Evolutionary conservation across 176 grass and related monocot species (phyloP), one percentile per base, ranked within the genome.

Genomic region (Panicum miliaceum): DNA sequence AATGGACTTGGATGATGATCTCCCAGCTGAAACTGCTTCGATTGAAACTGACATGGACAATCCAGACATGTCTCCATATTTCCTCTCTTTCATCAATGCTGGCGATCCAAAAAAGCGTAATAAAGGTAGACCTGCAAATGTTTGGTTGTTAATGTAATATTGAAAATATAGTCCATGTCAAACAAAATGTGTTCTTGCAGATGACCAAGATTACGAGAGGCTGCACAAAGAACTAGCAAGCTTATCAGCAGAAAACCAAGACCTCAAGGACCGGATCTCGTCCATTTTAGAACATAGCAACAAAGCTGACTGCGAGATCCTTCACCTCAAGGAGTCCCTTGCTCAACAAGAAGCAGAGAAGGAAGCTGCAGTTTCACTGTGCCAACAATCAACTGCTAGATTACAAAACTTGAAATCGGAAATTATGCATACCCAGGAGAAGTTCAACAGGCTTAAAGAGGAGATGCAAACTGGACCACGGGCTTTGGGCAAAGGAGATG

Each of bases 391-490:
- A 1, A 79, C 76, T 78, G 40, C 83, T 42, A 91, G 89, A 65
- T 80, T 95, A 80, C 70, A 84, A 56, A 90, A 81, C 63, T 82
- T 98, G 48, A 91, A 91, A 62, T 76, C 72, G 25, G 89, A 95
- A 62, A 90, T 98, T 75, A 89, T 86, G 82, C 61, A 77, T 75
- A 98, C 89, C 34, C 89, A 98, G 85, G 88, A 93, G 69, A 88
- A 95, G 60, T 90, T 98, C 76, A 91, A 80, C 52, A 92, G 61
- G 73, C 84, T 98, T 59, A 93, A 93, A 83, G 87, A 95, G 81
- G 91, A 95, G 59, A 88, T 98, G 89, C 82, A 95, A 86, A 68
- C 37, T 80, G 84, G 74, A 13, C 60, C 71, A 1, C 65, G 89
- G 42, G 47, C 37, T 52, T 89, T 84, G 34, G 82, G 50, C 22